phyloP scores from a whole-genome alignment of 2,329 filamentous ascomycete species.

The Diaporthe velutina region DNA sequence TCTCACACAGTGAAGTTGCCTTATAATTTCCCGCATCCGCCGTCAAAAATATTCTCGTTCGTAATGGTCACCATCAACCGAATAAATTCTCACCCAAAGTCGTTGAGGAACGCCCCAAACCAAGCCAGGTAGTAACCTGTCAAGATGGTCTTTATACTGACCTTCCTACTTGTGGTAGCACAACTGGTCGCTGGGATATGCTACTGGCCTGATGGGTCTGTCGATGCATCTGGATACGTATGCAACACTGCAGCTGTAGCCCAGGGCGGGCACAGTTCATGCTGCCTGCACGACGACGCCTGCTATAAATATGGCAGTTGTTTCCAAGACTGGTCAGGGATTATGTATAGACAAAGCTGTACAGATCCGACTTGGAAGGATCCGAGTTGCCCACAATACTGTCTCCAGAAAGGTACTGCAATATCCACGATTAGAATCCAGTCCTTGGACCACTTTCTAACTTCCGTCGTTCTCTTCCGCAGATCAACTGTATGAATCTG shows the following conservation, averaged over 20 bases:
- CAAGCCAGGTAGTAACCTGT: neutral
- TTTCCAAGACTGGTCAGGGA: constrained; percentile 3
- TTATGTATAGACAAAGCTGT: constrained; percentile 15
- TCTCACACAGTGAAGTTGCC: neutral
- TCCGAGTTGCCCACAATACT: constrained; percentile 10
- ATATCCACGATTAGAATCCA: neutral
- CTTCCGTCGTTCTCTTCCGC: neutral
- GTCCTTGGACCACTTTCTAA: neutral
- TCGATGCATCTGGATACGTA: neutral
- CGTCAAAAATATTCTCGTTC: too few relatives aligned
- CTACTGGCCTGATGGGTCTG: neutral
- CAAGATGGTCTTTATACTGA: neutral
- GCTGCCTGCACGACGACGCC: neutral
- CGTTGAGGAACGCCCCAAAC: neutral
- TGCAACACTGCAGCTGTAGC: neutral
- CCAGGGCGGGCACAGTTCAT: neutral
- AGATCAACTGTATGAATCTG: neutral
- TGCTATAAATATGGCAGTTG: constrained; percentile 3
- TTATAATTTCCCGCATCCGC: too few relatives aligned
- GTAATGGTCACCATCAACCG: neutral
- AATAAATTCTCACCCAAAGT: neutral
- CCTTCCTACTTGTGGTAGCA: neutral
- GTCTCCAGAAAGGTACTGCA: constrained; percentile 5
- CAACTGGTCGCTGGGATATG: neutral
- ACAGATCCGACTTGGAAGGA: constrained; percentile 4